Percentiles rank a stretch among this genome's conserved stretches.
Conservation (phyloP, 2,329 filamentous ascomycete species). For the Ophiostoma sp. region DNA sequence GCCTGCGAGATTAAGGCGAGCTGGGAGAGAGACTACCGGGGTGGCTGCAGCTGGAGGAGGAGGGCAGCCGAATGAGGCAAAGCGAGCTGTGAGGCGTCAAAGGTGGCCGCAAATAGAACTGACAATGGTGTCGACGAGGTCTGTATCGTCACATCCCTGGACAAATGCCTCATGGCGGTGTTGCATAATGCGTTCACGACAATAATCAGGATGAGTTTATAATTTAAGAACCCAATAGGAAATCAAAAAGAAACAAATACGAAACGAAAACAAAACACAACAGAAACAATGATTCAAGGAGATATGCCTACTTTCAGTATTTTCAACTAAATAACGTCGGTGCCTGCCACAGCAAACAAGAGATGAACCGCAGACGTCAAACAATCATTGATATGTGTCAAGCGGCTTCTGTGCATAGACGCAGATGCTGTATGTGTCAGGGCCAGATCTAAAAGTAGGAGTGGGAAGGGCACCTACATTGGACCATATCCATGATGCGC, state of each 20-base stretch:
- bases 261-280: too few species aligned
- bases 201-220: too few species aligned
- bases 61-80: background rate
- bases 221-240: too few species aligned
- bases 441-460: too few species aligned
- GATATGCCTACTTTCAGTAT: too few species aligned
- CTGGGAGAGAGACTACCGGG: background rate
- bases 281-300: too few species aligned
- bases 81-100: background rate
- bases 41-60: background rate
- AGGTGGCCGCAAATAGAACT: background rate
- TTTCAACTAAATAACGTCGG: too few species aligned
- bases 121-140: background rate
- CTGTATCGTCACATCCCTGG: background rate
- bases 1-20: background rate
- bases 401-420: background rate
- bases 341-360: too few species aligned
- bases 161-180: background rate
- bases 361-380: background rate
- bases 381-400: background rate
- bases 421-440: background rate
- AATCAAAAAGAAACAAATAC: too few species aligned
- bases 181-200: too few species aligned
- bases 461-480: slow-evolving; percentile 20
- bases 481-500: slow-evolving; percentile 25